These are phyloP conservation scores for Tolypocladium endophyticum DNA, from an alignment of 2,329 filamentous ascomycete genomes.

Conservation along the genomic window DNA sequence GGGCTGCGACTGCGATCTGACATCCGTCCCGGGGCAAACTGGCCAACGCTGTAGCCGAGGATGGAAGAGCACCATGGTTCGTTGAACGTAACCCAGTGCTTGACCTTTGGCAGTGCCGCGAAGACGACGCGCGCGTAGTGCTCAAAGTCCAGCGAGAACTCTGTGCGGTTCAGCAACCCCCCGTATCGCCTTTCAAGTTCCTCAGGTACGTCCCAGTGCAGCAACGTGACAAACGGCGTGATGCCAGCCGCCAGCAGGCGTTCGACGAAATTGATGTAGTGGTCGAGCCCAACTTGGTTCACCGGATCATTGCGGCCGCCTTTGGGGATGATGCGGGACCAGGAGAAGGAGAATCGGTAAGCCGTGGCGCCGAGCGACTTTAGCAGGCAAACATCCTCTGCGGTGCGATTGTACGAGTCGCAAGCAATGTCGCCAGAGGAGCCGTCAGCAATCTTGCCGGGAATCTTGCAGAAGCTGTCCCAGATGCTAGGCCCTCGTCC, in stretches of 20 bases:
- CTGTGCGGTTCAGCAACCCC: background rate
- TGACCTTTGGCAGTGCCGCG: background rate
- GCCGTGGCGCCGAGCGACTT: background rate
- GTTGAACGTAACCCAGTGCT: background rate
- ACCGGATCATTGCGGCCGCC: background rate
- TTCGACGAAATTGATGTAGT: background rate
- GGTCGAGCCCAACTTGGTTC: background rate
- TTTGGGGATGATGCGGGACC: background rate
- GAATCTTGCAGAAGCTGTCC: background rate
- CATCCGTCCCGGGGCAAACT: background rate
- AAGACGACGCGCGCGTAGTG: background rate
- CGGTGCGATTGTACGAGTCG: background rate
- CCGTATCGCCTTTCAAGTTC: background rate
- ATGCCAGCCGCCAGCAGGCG: background rate
- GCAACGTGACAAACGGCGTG: background rate
- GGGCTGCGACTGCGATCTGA: background rate
- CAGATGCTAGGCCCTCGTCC: background rate
- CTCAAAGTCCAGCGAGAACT: background rate
- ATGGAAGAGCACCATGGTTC: background rate
- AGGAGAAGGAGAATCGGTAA: background rate
- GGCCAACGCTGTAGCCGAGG: background rate
- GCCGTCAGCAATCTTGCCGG: background rate
- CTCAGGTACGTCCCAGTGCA: background rate
- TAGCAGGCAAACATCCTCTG: background rate
- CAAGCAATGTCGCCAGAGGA: background rate